Evolutionary conservation across 1,284 basidiomycete species (phyloP), one percentile per base, ranked within the genome.

Genomic region (Peniophora sp.): DNA sequence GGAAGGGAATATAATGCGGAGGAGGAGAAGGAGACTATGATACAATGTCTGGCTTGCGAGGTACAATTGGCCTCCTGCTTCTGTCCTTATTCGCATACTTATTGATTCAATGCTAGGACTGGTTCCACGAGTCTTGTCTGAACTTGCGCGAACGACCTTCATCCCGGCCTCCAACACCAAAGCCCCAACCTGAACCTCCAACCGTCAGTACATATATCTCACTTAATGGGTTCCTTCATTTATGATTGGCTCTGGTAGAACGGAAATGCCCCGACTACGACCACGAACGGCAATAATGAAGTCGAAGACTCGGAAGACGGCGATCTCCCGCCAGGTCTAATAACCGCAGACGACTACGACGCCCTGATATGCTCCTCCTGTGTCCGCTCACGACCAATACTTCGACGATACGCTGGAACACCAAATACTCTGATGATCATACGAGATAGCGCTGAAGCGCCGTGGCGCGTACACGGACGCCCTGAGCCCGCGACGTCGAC

Each of bases 101-200:
- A 20, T 15, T 24, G 27, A 47, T 42, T 23, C 51, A 20, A n/a
- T 41, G 46, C 3, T 52, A 90, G 87, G 88, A 90, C 60, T 91
- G 88, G 88, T 90, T 83, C 62, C 88, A 91, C 58, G 88, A 91
- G 68, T 89, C 85, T 9, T 91, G 88, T 61, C 78, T 88, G 55
- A 84, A 88, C 64, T 72, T 91, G 42, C 75, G 86, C 52, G 77
- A 84, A 61, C 73, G 76, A 12, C 84, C 81, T 9, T 52, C 65
- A 5, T 74, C 75, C 14, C 69, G 68, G 55, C 57, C 72, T 11
- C 70, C 74, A 6, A 75, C 79, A 45, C 43, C 49, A 17, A 5
- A 32, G 17, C 49, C 48, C 43, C 46, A 24, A 11, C 48, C 32
- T 24, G 11, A 22, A 36, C 35, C n/a, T 17, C 1, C 42, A 54